Conservation (phyloP, 139 green algal species). For the Zygnema cylindricum region DNA sequence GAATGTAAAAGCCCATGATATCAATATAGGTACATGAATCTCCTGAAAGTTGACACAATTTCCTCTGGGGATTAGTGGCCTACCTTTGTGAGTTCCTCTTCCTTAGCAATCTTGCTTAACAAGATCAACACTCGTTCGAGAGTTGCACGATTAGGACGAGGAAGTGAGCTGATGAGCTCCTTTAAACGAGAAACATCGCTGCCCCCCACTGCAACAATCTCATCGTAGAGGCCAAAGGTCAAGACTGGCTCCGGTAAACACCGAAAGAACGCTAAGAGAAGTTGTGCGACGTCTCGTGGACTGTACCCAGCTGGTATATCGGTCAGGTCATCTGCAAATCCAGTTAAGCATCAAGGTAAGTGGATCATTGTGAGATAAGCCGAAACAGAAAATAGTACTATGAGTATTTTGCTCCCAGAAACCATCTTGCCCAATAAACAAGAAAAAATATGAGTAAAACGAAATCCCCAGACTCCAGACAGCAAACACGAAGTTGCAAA, state of each 20-base stretch:
- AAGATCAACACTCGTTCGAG: constrained; percentile 20
- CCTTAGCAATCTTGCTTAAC: background rate
- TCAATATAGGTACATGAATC: no score
- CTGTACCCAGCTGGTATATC: constrained; percentile 13
- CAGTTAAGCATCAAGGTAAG: no score
- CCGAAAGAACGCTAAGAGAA: constrained; percentile 45
- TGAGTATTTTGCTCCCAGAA: no score
- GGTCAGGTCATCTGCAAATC: background rate
- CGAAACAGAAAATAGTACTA: no score
- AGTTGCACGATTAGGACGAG: constrained; percentile 9
- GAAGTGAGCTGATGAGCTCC: constrained; percentile 23
- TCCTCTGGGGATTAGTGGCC: background rate
- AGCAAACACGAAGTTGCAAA: no score
- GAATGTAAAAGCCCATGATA: no score
- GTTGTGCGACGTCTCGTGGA: constrained; percentile 32
- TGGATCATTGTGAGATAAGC: no score
- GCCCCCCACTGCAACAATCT: constrained; percentile 16
- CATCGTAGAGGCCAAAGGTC: constrained; percentile 46
- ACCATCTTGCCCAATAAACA: no score
- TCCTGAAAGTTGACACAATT: no score
- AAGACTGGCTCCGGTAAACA: constrained; percentile 47
- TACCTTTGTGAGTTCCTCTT: background rate
- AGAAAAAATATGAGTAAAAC: no score
- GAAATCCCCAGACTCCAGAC: no score
- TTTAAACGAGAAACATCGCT: constrained; percentile 15